phyloP scores from a whole-genome alignment of 352 stramenopile species.

The Pythium angustatum region DNA sequence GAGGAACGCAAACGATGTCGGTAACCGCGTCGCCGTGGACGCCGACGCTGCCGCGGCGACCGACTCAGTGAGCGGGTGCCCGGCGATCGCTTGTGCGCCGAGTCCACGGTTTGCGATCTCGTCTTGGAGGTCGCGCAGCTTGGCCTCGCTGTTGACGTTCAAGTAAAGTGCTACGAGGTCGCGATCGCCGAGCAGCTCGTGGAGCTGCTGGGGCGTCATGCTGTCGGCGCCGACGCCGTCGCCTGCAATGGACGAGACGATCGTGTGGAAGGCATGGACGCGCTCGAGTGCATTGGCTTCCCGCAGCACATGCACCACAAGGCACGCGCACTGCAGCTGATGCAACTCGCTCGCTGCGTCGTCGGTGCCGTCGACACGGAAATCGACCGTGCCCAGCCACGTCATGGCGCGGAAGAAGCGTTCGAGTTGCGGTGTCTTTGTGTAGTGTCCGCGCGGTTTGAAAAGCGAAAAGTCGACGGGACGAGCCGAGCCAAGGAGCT shows the following conservation, averaged over 20 bases:
- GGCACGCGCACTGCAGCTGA: slow-evolving; percentile 28
- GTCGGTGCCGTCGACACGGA: slow-evolving; percentile 30
- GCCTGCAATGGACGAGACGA: slow-evolving; percentile 18
- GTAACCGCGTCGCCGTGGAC: slow-evolving; percentile 1
- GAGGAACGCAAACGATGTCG: slow-evolving; percentile 27
- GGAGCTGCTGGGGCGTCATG: slow-evolving; percentile 27
- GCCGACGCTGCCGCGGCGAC: slow-evolving; percentile 1
- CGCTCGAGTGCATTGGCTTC: not conserved
- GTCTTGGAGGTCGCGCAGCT: slow-evolving; percentile 17
- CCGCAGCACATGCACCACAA: slow-evolving; percentile 25
- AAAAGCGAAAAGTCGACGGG: slow-evolving; percentile 34
- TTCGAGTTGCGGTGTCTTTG: slow-evolving; percentile 13
- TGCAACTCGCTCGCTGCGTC: slow-evolving; percentile 8
- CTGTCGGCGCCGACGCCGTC: slow-evolving; percentile 22
- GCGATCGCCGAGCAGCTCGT: slow-evolving; percentile 14
- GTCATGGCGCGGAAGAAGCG: slow-evolving; percentile 29
- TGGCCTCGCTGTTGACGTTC: not conserved
- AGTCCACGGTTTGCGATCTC: slow-evolving; percentile 18
- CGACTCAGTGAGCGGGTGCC: slow-evolving; percentile 20
- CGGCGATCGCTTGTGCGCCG: slow-evolving; percentile 24
- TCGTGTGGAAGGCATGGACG: slow-evolving; percentile 6
- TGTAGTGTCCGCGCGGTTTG: slow-evolving; percentile 35
- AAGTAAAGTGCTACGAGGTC: slow-evolving; percentile 11
- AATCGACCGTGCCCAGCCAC: slow-evolving; percentile 31
- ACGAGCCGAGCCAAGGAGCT: slow-evolving; percentile 19